These are phyloP conservation scores for Ampelomyces quisqualis DNA, from an alignment of 2,329 filamentous ascomycete species.

Conservation along the genomic window DNA sequence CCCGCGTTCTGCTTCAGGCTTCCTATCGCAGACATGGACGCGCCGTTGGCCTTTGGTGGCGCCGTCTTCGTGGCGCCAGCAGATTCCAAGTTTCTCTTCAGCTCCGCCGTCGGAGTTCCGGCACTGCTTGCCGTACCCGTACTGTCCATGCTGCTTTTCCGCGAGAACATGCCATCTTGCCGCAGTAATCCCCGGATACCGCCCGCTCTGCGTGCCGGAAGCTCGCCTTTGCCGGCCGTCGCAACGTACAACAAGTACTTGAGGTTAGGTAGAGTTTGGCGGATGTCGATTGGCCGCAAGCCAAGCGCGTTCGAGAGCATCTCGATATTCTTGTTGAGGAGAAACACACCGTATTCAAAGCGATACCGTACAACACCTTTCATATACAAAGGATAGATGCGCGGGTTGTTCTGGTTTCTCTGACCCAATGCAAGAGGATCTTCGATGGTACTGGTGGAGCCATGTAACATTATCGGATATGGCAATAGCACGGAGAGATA, in stretches of 20 bases:
- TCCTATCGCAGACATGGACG: constrained; percentile 6
- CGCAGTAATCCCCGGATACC: constrained; percentile 40
- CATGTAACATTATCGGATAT: constrained; percentile 72
- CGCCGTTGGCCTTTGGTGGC: constrained; percentile 20
- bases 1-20: constrained; percentile 22
- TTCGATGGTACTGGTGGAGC: constrained; percentile 72
- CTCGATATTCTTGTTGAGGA: constrained; percentile 96
- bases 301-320: constrained; percentile 63
- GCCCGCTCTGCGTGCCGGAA: constrained; percentile 49
- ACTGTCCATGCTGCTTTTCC: constrained; percentile 40
- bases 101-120: constrained; percentile 23
- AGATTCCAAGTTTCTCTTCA: constrained; percentile 20
- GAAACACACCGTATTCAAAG: constrained; percentile 93
- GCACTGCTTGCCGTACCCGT: constrained; percentile 30
- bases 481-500: constrained; percentile 79
- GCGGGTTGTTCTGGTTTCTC: constrained; percentile 39
- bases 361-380: constrained; percentile 73
- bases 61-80: constrained; percentile 15
- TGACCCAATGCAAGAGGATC: constrained; percentile 64
- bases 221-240: constrained; percentile 70
- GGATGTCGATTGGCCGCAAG: constrained; percentile 80
- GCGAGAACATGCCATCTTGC: constrained; percentile 24
- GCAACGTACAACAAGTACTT: constrained; percentile 91
- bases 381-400: constrained; percentile 75
- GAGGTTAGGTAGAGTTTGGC: constrained; percentile 88